Conservation (phyloP, 176 grass and related monocot genomes). For the Rhynchospora breviuscula region DNA sequence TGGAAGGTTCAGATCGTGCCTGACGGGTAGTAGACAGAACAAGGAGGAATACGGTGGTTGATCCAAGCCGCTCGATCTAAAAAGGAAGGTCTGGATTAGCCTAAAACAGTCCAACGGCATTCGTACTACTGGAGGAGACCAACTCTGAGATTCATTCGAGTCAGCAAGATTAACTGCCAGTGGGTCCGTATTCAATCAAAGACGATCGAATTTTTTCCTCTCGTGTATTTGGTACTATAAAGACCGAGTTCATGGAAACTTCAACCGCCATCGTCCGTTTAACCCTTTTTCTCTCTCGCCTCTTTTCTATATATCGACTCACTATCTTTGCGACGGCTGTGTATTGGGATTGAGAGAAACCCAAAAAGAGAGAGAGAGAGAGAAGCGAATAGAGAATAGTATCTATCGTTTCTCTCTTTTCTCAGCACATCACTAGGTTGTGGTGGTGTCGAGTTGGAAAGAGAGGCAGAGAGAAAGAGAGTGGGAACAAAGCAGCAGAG, state of each 20-base stretch:
- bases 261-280: background rate
- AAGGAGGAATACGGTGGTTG: background rate
- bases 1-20: background rate
- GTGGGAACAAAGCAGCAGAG: background rate
- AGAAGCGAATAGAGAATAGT: background rate
- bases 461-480: slow-evolving; percentile 3
- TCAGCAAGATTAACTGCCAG: background rate
- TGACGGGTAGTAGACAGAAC: background rate
- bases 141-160: no score
- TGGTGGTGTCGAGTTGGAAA: background rate
- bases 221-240: background rate
- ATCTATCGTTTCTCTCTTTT: background rate
- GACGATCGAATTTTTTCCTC: background rate
- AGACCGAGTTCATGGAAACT: background rate
- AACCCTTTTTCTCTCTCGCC: background rate
- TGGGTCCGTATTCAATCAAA: background rate
- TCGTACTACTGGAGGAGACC: background rate
- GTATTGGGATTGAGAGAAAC: background rate
- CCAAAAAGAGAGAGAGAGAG: background rate
- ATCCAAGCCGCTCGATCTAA: background rate
- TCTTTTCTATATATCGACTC: slow-evolving; percentile 15
- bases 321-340: background rate
- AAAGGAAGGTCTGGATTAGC: background rate
- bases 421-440: background rate
- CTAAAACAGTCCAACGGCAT: background rate